phyloP scores from a whole-genome alignment of 2,329 filamentous ascomycete species.

The Botrytis tulipae region DNA sequence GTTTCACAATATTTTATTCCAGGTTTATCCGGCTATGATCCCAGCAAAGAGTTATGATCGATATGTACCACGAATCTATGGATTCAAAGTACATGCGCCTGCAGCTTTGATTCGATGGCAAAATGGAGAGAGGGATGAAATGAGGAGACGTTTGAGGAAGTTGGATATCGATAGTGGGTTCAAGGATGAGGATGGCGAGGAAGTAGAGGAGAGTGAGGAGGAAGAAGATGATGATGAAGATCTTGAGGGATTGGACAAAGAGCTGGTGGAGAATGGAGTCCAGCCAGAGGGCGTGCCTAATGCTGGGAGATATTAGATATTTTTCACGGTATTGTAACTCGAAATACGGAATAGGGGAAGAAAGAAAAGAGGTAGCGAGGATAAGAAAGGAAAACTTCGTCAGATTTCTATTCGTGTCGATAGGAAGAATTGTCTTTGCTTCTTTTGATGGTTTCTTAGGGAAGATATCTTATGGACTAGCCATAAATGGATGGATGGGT shows the following conservation, averaged over 20 bases:
- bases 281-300: not conserved
- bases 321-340: not conserved
- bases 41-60: slow-evolving; percentile 81
- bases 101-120: slow-evolving; percentile 92
- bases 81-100: slow-evolving; percentile 90
- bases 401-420: slow-evolving; percentile 14
- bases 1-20: slow-evolving; percentile 99
- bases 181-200: slow-evolving; percentile 62
- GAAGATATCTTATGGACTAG: slow-evolving; percentile 7
- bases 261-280: slow-evolving; percentile 6
- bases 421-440: slow-evolving; percentile 16
- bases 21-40: slow-evolving; percentile 89
- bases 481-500: not conserved
- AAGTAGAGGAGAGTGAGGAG: slow-evolving; percentile 54
- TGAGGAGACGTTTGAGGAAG: slow-evolving; percentile 71
- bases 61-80: slow-evolving; percentile 88
- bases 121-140: slow-evolving; percentile 73
- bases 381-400: slow-evolving; percentile 1
- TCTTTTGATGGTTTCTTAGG: slow-evolving; percentile 20
- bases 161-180: slow-evolving; percentile 78
- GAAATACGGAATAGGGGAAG: not conserved
- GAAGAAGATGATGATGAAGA: slow-evolving; percentile 47
- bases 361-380: not conserved
- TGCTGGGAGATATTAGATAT: not conserved
- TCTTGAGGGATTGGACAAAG: slow-evolving; percentile 10